A percentile compares a stretch with the other conserved stretches of the same genome.
phyloP scores from a whole-genome alignment of 2,329 filamentous ascomycete genomes.

The Dactylellina leptospora region DNA sequence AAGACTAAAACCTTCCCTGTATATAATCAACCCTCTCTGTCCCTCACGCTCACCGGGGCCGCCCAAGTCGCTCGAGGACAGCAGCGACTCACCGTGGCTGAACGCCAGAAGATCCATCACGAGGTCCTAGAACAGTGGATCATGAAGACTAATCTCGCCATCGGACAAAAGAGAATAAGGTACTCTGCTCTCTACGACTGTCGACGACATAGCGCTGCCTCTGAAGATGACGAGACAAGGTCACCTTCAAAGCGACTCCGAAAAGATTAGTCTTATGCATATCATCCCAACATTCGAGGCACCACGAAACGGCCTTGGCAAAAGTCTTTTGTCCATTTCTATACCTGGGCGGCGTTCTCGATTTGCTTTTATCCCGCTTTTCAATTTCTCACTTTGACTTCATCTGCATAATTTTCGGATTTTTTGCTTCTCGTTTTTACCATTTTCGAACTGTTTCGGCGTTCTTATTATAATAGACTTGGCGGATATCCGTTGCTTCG shows the following conservation, averaged over 20 bases:
- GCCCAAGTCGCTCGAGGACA: constrained; percentile 6
- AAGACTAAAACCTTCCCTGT: constrained; percentile 9
- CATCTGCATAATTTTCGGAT: constrained; percentile 30
- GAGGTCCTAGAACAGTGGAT: constrained; percentile 51
- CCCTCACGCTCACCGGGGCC: constrained; percentile 24
- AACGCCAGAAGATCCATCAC: constrained; percentile 48
- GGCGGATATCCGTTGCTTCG: constrained; percentile 50
- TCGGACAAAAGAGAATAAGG: constrained; percentile 46
- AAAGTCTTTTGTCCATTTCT: constrained; percentile 49
- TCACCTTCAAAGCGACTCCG: constrained; percentile 42
- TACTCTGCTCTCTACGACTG: constrained; percentile 37
- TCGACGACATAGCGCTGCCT: constrained; percentile 44
- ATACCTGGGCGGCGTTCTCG: constrained; percentile 50
- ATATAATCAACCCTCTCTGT: constrained; percentile 37
- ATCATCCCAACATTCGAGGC: constrained; percentile 33
- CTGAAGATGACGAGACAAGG: constrained; percentile 45
- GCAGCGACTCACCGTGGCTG: constrained; percentile 25
- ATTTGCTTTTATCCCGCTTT: constrained; percentile 25
- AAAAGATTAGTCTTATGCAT: constrained; percentile 36
- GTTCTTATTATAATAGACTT: constrained; percentile 53
- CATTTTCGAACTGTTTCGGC: constrained; percentile 9
- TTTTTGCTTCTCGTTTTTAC: constrained; percentile 2
- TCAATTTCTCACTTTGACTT: constrained; percentile 1
- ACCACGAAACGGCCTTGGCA: constrained; percentile 9
- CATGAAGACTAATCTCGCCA: constrained; percentile 46